phyloP scores from a whole-genome alignment of 768 basidiomycete genomes.

The Candolleomyces efflorescens region DNA sequence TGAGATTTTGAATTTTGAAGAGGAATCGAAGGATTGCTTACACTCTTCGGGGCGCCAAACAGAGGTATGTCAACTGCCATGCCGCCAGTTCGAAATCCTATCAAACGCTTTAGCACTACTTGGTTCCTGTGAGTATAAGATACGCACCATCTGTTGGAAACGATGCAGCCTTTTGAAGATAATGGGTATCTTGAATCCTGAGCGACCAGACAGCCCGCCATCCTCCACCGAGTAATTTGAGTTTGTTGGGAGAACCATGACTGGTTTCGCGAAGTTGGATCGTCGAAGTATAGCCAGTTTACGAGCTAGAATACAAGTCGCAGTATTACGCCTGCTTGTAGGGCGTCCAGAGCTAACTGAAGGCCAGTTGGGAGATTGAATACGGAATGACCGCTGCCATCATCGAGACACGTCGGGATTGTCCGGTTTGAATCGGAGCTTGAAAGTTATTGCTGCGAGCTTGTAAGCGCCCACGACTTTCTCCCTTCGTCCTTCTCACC shows the following conservation, averaged over 20 bases:
- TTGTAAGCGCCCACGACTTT: background rate
- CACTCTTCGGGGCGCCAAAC: conserved; percentile 90
- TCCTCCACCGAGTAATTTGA: conserved; percentile 37
- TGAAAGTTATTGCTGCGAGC: conserved; percentile 9
- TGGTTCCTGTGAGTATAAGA: background rate
- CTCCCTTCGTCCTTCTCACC: conserved; percentile 12
- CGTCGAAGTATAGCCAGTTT: conserved; percentile 38
- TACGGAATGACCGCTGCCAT: background rate
- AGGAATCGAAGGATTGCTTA: conserved; percentile 34
- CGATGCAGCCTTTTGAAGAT: conserved; percentile 78
- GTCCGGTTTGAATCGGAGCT: conserved; percentile 22
- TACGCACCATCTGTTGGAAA: conserved; percentile 81
- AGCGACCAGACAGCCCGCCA: conserved; percentile 21
- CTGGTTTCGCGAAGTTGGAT: conserved; percentile 26
- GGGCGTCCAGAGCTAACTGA: background rate
- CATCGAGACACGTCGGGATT: conserved; percentile 9
- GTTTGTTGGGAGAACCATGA: conserved; percentile 37
- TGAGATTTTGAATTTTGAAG: background rate
- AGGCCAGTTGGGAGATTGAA: background rate
- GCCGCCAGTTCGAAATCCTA: conserved; percentile 97
- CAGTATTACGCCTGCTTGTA: background rate
- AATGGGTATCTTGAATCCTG: conserved; percentile 46
- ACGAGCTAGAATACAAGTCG: conserved; percentile 5
- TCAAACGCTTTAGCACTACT: background rate
- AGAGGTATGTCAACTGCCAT: conserved; percentile 94